Base-by-base conservation (phyloP, 331 rosid genomes). In the Saraca asoca region DNA sequence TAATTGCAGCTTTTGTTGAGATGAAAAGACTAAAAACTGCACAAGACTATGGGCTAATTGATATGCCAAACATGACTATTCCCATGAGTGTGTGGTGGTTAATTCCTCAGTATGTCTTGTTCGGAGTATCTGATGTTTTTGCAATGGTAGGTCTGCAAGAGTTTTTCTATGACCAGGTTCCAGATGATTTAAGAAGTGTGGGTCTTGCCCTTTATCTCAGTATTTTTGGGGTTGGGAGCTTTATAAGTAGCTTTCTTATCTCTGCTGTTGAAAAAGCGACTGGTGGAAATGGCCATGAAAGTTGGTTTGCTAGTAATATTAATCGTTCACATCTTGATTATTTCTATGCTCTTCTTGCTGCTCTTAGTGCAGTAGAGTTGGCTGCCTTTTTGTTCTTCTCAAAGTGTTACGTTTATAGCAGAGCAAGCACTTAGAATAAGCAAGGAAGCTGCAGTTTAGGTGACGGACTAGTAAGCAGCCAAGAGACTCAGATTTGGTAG, bases 261-360 rank as follows among this genome's bases (percentile, higher is more conserved):
- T 73, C 75, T 3, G 10, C 61, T 8, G 62, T 73, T 5, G 59
- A 72, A 55, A 13, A 50, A 6, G 14, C 49, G 8, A 73, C 58
- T 0, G 14, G 72, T 5, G 62, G 55, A 49, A 62, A 72, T 62
- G 75, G 64, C 2, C 16, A 18, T 0, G 45, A 42, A 10, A 69
- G 73, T 39, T 79, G 83, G 83, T 79, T 79, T 45, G 24, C 70
- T 12, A 49, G 51, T 54, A 74, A 79, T 64, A 70, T 79, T 3
- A 79, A 79, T 69, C 68, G 45, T 74, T 76, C 73, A 6, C 79
- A 74, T 64, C 35, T 79, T 64, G 79, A 79, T 79, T 78, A 68
- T 51, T 79, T 79, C 52, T 79, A 79, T 62, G 72, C 56, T 51
- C 51, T 79, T 0, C 79, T 74, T 64, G 62, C 83, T 51, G 79